Evolutionary conservation across 140 eudicot genomes (phyloP).

Genomic region (Stevia rebaudiana): DNA sequence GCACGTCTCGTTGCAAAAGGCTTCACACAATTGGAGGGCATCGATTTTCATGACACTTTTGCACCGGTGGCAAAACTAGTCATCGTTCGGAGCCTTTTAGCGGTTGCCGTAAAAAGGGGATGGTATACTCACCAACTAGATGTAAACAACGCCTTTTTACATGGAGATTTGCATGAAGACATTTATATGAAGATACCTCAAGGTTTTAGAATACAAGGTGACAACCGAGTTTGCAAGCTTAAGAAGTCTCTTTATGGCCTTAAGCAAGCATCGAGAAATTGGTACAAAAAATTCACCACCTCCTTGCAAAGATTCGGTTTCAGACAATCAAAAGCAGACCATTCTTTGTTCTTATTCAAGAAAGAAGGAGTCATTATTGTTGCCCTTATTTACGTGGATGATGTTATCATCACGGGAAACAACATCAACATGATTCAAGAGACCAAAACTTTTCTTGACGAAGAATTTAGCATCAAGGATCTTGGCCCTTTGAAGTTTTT

Average conservation of each 20-base stretch:
- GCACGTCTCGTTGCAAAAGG: no score
- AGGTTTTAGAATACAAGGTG: not conserved
- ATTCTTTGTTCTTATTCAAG: not conserved
- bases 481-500: not conserved
- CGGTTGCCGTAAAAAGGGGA: no score
- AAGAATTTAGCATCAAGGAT: not conserved
- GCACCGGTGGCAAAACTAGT: no score
- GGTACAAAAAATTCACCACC: no score
- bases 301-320: not conserved
- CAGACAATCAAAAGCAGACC: not conserved
- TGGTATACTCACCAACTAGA: no score
- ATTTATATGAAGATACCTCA: not conserved
- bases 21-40: no score
- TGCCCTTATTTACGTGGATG: not conserved
- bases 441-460: not conserved
- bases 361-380: not conserved
- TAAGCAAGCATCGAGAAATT: not conserved
- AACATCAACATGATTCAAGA: not conserved
- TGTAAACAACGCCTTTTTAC: no score
- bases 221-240: not conserved
- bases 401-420: not conserved
- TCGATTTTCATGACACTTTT: no score
- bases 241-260: not conserved
- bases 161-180: not conserved
- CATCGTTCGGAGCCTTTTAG: no score